A percentile compares a stretch with the other conserved stretches of the same genome.
phyloP scores from a whole-genome alignment of 2,329 filamentous ascomycete genomes.

The Chaetomium strumarium region DNA sequence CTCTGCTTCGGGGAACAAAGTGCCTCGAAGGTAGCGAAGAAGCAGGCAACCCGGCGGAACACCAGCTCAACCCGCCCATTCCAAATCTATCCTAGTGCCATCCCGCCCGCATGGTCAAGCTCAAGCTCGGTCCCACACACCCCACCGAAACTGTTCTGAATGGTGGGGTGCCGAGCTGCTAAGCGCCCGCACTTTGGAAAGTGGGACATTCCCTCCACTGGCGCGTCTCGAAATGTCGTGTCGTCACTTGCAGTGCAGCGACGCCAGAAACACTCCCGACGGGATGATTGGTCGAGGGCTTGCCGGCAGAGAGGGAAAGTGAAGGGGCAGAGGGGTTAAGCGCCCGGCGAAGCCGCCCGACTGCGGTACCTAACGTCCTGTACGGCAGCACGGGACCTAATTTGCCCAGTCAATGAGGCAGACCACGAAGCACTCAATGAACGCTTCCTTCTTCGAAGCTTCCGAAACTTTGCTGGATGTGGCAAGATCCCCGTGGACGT shows the following conservation, averaged over 20 bases:
- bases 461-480: no score
- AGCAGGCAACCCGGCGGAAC: no score
- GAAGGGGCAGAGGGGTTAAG: neutral
- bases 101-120: constrained; percentile 19
- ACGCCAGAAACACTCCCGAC: neutral
- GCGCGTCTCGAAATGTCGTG: neutral
- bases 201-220: neutral
- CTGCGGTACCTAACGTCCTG: no score
- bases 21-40: no score
- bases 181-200: constrained; percentile 9
- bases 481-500: no score
- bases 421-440: no score
- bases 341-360: neutral
- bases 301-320: neutral
- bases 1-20: neutral
- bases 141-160: neutral
- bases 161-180: constrained; percentile 2
- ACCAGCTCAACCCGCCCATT: neutral
- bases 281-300: constrained; percentile 3
- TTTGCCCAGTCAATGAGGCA: neutral
- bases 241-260: constrained; percentile 6
- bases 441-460: no score
- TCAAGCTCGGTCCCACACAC: neutral
- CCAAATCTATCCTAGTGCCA: constrained; percentile 2
- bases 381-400: neutral